phyloP scores from a whole-genome alignment of 2,329 filamentous ascomycete genomes.

The Acrodontium crateriforme region DNA sequence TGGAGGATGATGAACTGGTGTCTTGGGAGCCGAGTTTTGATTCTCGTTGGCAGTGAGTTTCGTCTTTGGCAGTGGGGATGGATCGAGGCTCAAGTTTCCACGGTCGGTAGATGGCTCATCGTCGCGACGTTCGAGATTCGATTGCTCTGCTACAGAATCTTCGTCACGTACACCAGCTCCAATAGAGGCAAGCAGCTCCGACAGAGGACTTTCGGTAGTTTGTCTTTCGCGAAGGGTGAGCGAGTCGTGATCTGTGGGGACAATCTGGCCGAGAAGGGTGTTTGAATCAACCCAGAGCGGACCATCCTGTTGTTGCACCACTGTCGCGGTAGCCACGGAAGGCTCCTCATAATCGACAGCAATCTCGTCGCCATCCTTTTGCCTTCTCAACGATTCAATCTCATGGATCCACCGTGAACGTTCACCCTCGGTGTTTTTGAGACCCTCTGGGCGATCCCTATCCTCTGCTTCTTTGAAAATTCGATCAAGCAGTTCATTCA shows the following conservation, averaged over 20 bases:
- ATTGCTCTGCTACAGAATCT: no score
- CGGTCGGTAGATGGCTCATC: no score
- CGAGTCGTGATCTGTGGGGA: constrained; percentile 17
- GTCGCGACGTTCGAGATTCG: no score
- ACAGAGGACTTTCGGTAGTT: constrained; percentile 25
- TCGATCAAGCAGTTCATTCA: constrained; percentile 81
- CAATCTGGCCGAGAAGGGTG: constrained; percentile 21
- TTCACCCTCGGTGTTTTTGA: constrained; percentile 41
- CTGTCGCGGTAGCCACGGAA: constrained; percentile 12
- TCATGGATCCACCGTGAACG: constrained; percentile 42
- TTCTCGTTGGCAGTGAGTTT: no score
- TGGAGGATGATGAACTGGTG: no score
- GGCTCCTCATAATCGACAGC: constrained; percentile 14
- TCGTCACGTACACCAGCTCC: constrained; percentile 23
- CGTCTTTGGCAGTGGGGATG: no score
- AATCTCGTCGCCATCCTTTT: constrained; percentile 19
- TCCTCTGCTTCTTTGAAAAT: constrained; percentile 78
- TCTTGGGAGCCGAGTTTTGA: no score
- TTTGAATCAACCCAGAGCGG: no score
- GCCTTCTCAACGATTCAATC: constrained; percentile 21
- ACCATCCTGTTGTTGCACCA: no score
- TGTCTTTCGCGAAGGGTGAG: constrained; percentile 18
- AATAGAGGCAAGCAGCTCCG: constrained; percentile 29
- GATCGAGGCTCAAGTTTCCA: no score
- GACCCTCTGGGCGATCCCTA: constrained; percentile 26